Evolutionary conservation across 2,329 filamentous ascomycete species (phyloP), one percentile per base, ranked within the genome.

Genomic region (Ophiostoma ips): DNA sequence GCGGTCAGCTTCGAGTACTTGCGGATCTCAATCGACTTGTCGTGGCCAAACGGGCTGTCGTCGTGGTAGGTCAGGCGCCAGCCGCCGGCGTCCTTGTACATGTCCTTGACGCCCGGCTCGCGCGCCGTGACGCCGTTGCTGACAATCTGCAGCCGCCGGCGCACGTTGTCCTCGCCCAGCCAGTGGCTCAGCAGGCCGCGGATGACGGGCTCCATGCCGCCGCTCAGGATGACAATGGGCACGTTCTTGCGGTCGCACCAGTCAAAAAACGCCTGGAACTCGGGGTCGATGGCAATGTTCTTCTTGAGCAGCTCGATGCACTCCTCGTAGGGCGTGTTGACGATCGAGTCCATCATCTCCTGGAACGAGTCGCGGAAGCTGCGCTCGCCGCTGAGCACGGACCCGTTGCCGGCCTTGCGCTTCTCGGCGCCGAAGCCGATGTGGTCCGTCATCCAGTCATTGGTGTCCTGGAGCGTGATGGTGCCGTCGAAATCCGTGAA

Each of bases 401-500:
- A 84, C 55, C 76, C 67, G 69, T 94, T 95, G 56, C 80, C 78
- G 62, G 81, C 68, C 51, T 75, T 75, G 55, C 92, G 87, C 58
- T 79, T 76, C 55, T 76, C 79, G 28, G 66, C 62, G 47, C 92
- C 92, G 63, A 83, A 95, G 55, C 92, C 92, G 54, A 95, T 76
- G 67, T 86, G 92, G 71, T 96, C 92, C 52, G 89, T 95, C 79
- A 90, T 71, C 65, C 67, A 77, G 66, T 79, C 77, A 63, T 81
- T 83, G 63, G 71, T 76, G 66, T 82, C 79, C 60, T 76, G 71
- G 50, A 73, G 75, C 46, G 90, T 95, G 64, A 95, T 90, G 49
- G 89, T 96, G 61, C 92, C 92, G 68, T 98, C 92, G 64, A 96
- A 96, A 70, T 98, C 92, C 58, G 89, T 95, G 73, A 96, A 96